These are phyloP conservation scores for Nakaseomyces uthaithaninus DNA, from an alignment of 1,139 yeast species.

Conservation along the genomic window DNA sequence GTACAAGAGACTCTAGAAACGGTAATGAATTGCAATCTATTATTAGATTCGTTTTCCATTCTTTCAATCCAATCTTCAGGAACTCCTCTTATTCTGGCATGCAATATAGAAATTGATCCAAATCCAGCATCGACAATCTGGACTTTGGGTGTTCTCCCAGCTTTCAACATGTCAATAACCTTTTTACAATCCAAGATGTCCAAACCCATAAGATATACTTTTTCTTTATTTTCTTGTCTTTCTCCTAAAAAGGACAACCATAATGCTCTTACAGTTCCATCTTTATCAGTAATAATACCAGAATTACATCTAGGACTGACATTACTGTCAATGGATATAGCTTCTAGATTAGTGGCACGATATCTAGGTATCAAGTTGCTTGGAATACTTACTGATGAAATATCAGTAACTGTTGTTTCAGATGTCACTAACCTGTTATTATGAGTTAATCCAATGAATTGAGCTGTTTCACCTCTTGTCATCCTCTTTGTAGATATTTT, in stretches of 20 bases:
- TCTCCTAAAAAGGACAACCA: conserved; percentile 84
- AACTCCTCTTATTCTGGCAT: conserved; percentile 80
- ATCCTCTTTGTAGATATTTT: conserved; percentile 50
- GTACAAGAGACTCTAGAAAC: conserved; percentile 65
- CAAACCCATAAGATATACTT: conserved; percentile 70
- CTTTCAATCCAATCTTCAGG: conserved; percentile 71
- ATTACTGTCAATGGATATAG: conserved; percentile 65
- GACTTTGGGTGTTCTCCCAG: conserved; percentile 45
- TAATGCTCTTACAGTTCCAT: conserved; percentile 73
- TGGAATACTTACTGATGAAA: conserved; percentile 67
- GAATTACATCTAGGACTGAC: conserved; percentile 68
- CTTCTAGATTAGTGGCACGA: conserved; percentile 77
- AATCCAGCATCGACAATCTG: conserved; percentile 76
- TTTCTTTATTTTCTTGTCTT: conserved; percentile 47
- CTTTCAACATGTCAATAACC: conserved; percentile 49
- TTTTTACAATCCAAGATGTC: conserved; percentile 57
- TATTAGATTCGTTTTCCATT: conserved; percentile 52
- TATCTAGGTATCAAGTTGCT: conserved; percentile 69
- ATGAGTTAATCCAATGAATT: conserved; percentile 73
- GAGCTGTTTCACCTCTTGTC: conserved; percentile 65
- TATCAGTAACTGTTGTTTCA: conserved; percentile 68
- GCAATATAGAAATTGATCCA: conserved; percentile 56
- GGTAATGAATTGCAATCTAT: conserved; percentile 63
- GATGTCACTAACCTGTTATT: conserved; percentile 65
- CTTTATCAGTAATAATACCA: conserved; percentile 70